Evolutionary conservation across 2,329 filamentous ascomycete genomes (phyloP).

Genomic region (Coniochaeta prunicola): DNA sequence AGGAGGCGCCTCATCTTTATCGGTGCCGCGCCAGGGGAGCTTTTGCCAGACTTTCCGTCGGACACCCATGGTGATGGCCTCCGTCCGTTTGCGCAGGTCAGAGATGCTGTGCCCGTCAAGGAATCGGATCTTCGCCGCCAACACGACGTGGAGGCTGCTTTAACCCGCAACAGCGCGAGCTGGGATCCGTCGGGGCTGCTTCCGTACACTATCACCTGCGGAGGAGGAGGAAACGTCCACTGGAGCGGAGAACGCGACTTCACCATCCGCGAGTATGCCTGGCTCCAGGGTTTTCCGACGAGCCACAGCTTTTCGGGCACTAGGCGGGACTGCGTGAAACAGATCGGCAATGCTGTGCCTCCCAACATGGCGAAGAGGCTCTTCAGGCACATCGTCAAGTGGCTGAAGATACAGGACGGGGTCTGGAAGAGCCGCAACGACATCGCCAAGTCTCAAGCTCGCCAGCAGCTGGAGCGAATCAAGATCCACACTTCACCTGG

Average conservation of each 20-base stretch:
- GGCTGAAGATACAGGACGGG: conserved; percentile 36
- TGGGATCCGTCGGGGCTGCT: conserved; percentile 43
- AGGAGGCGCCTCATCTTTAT: conserved; percentile 49
- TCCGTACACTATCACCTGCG: conserved; percentile 56
- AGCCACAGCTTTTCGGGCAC: conserved; percentile 46
- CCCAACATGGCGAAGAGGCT: conserved; percentile 45
- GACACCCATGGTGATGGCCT: conserved; percentile 46
- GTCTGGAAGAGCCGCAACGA: conserved; percentile 8
- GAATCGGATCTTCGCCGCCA: neutral
- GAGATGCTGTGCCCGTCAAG: conserved; percentile 20
- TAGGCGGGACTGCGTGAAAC: conserved; percentile 40
- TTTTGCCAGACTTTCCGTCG: conserved; percentile 56
- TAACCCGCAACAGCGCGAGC: conserved; percentile 16
- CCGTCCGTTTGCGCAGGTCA: conserved; percentile 35
- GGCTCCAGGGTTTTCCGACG: conserved; percentile 61
- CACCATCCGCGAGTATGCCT: conserved; percentile 61
- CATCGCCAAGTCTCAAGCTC: neutral
- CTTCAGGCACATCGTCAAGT: conserved; percentile 39
- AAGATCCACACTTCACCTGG: neutral
- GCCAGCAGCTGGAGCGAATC: neutral
- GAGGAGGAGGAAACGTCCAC: conserved; percentile 55
- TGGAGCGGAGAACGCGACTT: conserved; percentile 56
- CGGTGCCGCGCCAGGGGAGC: conserved; percentile 60
- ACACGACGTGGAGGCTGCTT: neutral
- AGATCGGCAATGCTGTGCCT: conserved; percentile 78